Conservation (phyloP, 176 grass and related monocot species). For the Otatea glauca region DNA sequence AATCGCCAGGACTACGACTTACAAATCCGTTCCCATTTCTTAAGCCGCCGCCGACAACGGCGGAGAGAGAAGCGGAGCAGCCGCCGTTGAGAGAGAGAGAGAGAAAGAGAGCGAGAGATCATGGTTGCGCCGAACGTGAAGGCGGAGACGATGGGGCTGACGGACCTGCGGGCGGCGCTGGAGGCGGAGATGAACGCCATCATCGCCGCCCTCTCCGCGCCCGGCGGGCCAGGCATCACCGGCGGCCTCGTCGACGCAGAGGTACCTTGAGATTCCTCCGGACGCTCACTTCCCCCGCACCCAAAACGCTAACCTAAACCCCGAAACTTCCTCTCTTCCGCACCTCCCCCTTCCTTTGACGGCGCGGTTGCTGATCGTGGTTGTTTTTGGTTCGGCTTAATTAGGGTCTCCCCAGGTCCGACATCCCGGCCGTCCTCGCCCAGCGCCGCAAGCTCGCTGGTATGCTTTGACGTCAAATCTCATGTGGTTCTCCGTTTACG, state of each 20-base stretch:
- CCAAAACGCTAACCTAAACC: slow-evolving; percentile 39
- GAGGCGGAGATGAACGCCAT: slow-evolving; percentile 87
- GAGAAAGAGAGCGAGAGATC: slow-evolving; percentile 27
- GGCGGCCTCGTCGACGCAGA: slow-evolving; percentile 71
- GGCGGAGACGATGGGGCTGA: slow-evolving; percentile 76
- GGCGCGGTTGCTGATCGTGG: background rate
- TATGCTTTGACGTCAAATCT: slow-evolving; percentile 14
- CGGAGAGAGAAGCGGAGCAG: slow-evolving; percentile 5
- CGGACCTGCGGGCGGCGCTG: slow-evolving; percentile 51
- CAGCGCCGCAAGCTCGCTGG: slow-evolving; percentile 67
- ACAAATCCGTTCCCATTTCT: background rate
- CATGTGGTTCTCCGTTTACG: background rate
- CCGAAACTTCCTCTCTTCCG: background rate
- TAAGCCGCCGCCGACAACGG: background rate
- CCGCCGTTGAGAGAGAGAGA: background rate
- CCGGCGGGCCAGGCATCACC: slow-evolving; percentile 66
- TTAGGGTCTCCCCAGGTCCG: slow-evolving; percentile 80
- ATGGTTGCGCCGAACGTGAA: slow-evolving; percentile 95
- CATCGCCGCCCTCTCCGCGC: slow-evolving; percentile 66
- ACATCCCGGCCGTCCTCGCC: slow-evolving; percentile 62
- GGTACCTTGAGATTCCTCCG: slow-evolving; percentile 34
- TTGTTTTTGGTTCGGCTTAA: slow-evolving; percentile 5
- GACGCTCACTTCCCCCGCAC: background rate
- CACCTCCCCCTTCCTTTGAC: background rate
- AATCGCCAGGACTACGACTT: background rate